phyloP scores from a whole-genome alignment of 345 rosid genomes.

The Gossypium anomalum region DNA sequence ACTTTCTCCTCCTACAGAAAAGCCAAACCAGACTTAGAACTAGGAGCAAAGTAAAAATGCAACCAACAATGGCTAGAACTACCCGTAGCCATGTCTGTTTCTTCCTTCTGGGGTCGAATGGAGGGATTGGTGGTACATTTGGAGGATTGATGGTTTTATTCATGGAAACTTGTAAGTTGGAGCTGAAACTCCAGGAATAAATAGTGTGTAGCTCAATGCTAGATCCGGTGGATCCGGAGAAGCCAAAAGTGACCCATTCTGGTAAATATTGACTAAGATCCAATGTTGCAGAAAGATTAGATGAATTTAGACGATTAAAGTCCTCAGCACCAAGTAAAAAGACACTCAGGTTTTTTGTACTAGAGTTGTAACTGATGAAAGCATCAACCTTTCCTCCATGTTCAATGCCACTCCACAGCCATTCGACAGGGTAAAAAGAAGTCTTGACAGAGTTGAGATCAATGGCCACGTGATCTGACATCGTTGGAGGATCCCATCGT shows the following conservation, averaged over 20 bases:
- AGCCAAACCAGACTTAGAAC: not conserved
- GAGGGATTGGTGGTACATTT: not conserved
- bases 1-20: slow-evolving; percentile 19
- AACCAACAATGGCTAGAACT: slow-evolving; percentile 6
- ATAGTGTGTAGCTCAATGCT: slow-evolving; percentile 23
- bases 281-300: slow-evolving; percentile 28
- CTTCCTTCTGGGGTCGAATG: not conserved
- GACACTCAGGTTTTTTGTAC: slow-evolving; percentile 38
- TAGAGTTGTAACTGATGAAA: slow-evolving; percentile 30
- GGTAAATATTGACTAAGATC: slow-evolving; percentile 38
- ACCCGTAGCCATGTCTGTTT: not conserved
- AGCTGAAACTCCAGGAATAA: slow-evolving; percentile 35
- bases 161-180: not conserved
- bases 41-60: not conserved
- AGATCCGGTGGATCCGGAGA: slow-evolving; percentile 30
- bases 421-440: not conserved
- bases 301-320: slow-evolving; percentile 12
- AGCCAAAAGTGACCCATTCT: slow-evolving; percentile 44
- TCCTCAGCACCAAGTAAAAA: slow-evolving; percentile 25
- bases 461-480: slow-evolving; percentile 34
- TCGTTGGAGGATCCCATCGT: slow-evolving; percentile 16
- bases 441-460: slow-evolving; percentile 23
- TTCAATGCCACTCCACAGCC: not conserved
- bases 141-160: not conserved
- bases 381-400: slow-evolving; percentile 10